These are phyloP conservation scores for Penicillium crystallinum DNA, from an alignment of 495 filamentous ascomycete genomes.

Conservation along the genomic window DNA sequence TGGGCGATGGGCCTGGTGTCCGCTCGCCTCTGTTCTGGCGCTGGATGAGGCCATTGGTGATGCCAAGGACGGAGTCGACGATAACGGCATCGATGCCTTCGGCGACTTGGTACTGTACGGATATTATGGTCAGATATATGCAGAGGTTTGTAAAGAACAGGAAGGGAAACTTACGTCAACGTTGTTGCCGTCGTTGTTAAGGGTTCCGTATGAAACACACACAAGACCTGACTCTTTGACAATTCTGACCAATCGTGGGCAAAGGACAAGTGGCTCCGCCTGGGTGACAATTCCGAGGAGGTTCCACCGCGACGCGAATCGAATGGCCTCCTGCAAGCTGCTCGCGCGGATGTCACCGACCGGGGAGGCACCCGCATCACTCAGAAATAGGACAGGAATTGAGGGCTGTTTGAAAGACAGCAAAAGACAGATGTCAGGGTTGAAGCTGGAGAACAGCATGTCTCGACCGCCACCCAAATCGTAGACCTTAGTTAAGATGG, in stretches of 20 bases:
- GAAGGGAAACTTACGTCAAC: conserved; percentile 61
- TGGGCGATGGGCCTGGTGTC: conserved; percentile 25
- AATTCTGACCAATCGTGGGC: conserved; percentile 87
- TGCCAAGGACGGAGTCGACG: conserved; percentile 84
- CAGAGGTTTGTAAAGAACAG: neutral
- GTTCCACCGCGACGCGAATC: conserved; percentile 93
- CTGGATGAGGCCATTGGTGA: conserved; percentile 64
- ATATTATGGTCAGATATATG: neutral
- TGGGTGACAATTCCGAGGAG: conserved; percentile 82
- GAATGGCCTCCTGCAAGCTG: conserved; percentile 89
- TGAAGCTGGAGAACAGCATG: conserved; percentile 94
- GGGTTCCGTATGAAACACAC: conserved; percentile 86
- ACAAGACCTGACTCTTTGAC: conserved; percentile 93
- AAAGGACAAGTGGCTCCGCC: conserved; percentile 78
- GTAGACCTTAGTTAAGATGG: conserved; percentile 83
- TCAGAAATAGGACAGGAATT: conserved; percentile 91
- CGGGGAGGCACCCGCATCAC: conserved; percentile 69
- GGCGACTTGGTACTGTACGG: conserved; percentile 71
- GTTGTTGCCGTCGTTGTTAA: conserved; percentile 81
- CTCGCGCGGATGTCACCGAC: conserved; percentile 88
- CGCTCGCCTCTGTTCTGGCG: conserved; percentile 28
- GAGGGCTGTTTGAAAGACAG: conserved; percentile 94
- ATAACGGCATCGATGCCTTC: conserved; percentile 97
- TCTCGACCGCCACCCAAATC: conserved; percentile 66
- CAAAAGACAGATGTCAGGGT: conserved; percentile 91